A percentile compares a stretch with the other conserved stretches of the same genome.
Evolutionary conservation across 2,329 filamentous ascomycete species (phyloP).

Genomic region (Paecilomyces variotii): DNA sequence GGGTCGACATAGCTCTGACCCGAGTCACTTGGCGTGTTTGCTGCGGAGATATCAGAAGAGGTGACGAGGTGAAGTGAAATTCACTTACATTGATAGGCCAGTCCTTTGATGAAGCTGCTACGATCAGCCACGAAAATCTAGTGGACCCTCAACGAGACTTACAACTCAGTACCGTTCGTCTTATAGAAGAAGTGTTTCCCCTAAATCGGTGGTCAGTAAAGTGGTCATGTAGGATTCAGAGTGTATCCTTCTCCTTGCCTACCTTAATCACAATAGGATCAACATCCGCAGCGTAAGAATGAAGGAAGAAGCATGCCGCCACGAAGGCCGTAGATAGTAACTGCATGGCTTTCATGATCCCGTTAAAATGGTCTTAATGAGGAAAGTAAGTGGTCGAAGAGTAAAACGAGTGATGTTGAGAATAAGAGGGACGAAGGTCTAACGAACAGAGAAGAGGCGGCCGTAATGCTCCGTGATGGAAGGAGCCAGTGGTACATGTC

Average conservation of each 20-base stretch:
- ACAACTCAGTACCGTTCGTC: conserved; percentile 65
- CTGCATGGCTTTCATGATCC: neutral
- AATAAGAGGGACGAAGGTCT: neutral
- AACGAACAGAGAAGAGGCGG: neutral
- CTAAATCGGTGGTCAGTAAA: conserved; percentile 28
- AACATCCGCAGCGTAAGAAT: conserved; percentile 30
- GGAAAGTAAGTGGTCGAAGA: neutral
- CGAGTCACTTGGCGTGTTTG: conserved; percentile 54
- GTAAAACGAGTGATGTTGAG: neutral
- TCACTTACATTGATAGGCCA: conserved; percentile 71
- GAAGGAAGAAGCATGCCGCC: neutral
- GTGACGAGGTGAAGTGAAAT: conserved; percentile 2
- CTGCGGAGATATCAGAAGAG: conserved; percentile 14
- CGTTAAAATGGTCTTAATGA: neutral
- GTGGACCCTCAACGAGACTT: conserved; percentile 44
- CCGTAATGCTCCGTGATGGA: neutral
- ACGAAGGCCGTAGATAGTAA: neutral
- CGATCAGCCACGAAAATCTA: conserved; percentile 24
- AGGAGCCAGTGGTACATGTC: neutral
- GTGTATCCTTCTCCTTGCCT: conserved; percentile 5
- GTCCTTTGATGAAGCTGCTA: conserved; percentile 68
- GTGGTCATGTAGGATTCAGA: neutral
- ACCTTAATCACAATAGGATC: conserved; percentile 58
- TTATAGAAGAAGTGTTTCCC: conserved; percentile 81
- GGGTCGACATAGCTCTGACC: conserved; percentile 64